phyloP scores from a whole-genome alignment of 768 basidiomycete species.

The Trametes maxima region DNA sequence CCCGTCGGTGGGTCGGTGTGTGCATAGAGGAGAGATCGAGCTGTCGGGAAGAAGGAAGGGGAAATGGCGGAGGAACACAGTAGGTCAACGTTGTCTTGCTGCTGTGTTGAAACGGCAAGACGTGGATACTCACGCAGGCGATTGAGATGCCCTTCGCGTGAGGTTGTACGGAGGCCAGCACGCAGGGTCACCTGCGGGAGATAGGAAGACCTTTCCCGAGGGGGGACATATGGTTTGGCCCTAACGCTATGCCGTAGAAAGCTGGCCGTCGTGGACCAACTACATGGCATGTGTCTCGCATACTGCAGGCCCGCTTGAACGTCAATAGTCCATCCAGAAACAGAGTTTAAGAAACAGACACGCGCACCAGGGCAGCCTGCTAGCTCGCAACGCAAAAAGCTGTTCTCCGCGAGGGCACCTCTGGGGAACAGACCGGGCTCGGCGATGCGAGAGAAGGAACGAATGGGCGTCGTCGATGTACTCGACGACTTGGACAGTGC shows the following conservation, averaged over 20 bases:
- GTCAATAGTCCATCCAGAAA: not conserved
- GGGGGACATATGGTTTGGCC: not conserved
- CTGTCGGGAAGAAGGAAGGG: too few relatives aligned
- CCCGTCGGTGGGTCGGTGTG: too few relatives aligned
- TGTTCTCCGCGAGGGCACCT: not conserved
- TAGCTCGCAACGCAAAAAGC: slow-evolving; percentile 10
- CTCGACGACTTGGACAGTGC: slow-evolving; percentile 23
- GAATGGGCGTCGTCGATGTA: not conserved
- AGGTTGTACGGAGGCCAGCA: not conserved
- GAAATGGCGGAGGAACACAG: too few relatives aligned
- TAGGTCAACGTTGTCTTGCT: too few relatives aligned
- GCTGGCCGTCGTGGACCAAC: slow-evolving; percentile 56
- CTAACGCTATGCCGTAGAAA: slow-evolving; percentile 31
- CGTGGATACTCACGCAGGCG: slow-evolving; percentile 1
- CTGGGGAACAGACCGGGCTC: not conserved
- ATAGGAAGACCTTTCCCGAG: not conserved
- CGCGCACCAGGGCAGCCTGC: slow-evolving; percentile 34
- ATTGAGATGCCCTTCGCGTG: not conserved
- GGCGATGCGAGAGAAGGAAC: not conserved
- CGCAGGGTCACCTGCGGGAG: slow-evolving; percentile 3
- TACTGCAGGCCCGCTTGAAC: slow-evolving; percentile 40
- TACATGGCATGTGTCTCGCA: slow-evolving; percentile 77
- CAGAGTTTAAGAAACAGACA: not conserved
- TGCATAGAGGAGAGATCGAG: too few relatives aligned
- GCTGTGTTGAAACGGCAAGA: not conserved